Evolutionary conservation across 2,329 filamentous ascomycete species (phyloP).

Genomic region (Monosporascus sp.): DNA sequence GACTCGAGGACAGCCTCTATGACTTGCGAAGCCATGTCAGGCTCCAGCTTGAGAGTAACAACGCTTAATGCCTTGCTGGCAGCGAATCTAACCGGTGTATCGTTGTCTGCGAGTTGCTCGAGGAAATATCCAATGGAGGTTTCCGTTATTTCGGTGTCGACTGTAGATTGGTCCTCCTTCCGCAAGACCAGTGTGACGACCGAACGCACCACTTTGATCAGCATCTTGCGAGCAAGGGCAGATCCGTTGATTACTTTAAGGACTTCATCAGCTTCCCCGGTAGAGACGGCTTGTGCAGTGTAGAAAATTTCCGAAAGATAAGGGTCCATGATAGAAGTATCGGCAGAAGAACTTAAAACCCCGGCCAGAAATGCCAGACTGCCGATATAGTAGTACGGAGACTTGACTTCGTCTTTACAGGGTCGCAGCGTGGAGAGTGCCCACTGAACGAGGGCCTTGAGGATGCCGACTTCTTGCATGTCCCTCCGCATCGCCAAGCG

Average conservation of each 20-base stretch:
- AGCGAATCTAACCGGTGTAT: constrained; percentile 84
- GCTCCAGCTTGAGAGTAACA: constrained; percentile 72
- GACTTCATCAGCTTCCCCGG: constrained; percentile 37
- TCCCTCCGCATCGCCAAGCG: constrained; percentile 78
- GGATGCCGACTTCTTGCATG: constrained; percentile 73
- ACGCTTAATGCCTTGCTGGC: constrained; percentile 91
- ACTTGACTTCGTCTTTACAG: constrained; percentile 30
- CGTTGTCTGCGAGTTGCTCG: constrained; percentile 73
- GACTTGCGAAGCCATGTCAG: constrained; percentile 78
- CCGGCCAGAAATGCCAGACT: constrained; percentile 75
- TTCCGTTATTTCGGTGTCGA: constrained; percentile 59
- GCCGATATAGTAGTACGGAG: constrained; percentile 73
- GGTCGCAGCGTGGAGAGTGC: constrained; percentile 56
- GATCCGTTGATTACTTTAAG: constrained; percentile 59
- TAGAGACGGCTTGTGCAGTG: constrained; percentile 54
- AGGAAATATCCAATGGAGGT: constrained; percentile 77
- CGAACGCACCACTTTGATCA: constrained; percentile 80
- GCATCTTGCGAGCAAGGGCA: constrained; percentile 72
- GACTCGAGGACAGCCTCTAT: constrained; percentile 79
- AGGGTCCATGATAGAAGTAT: constrained; percentile 67
- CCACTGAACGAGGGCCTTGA: constrained; percentile 66
- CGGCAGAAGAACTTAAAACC: constrained; percentile 62
- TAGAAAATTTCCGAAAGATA: constrained; percentile 63
- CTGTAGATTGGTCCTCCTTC: constrained; percentile 36
- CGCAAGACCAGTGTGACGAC: constrained; percentile 63